phyloP scores from a whole-genome alignment of 208 protist genomes.

The Acanthamoeba sp. region DNA sequence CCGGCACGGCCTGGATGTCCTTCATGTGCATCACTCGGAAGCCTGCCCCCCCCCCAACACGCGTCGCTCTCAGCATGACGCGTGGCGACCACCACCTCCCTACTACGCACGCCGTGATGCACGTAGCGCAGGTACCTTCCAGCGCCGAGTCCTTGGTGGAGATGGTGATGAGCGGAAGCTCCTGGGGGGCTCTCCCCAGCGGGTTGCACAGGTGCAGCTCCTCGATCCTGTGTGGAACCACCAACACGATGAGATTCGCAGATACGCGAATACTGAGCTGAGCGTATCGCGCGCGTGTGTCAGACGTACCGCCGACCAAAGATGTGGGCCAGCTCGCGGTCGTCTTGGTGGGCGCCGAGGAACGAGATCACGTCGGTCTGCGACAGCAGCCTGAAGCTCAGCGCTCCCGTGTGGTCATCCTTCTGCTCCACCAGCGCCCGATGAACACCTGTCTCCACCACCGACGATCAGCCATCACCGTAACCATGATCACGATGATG shows the following conservation, averaged over 20 bases:
- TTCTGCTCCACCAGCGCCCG: constrained; percentile 43
- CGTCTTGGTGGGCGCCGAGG: constrained; percentile 2
- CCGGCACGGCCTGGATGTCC: constrained; percentile 39
- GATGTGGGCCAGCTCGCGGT: not conserved
- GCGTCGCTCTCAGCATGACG: not conserved
- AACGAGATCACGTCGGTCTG: constrained; percentile 41
- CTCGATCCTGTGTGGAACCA: not conserved
- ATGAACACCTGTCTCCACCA: not conserved
- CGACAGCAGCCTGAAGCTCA: not conserved
- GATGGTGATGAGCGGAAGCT: constrained; percentile 22
- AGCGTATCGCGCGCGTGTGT: not conserved
- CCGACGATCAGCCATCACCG: not conserved
- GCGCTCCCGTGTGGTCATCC: constrained; percentile 17
- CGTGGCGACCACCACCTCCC: too few relatives aligned
- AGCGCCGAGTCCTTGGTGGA: constrained; percentile 9
- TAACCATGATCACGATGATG: too few relatives aligned
- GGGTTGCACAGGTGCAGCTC: constrained; percentile 47
- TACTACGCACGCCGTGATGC: not conserved
- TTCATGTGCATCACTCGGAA: constrained; percentile 57
- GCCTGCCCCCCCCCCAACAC: not conserved
- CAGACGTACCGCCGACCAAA: not conserved
- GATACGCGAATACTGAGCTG: too few relatives aligned
- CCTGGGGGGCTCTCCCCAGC: not conserved
- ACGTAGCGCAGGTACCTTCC: not conserved
- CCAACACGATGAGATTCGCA: too few relatives aligned